Conservation (phyloP, 2,329 filamentous ascomycete species). For the Colletotrichum scovillei region DNA sequence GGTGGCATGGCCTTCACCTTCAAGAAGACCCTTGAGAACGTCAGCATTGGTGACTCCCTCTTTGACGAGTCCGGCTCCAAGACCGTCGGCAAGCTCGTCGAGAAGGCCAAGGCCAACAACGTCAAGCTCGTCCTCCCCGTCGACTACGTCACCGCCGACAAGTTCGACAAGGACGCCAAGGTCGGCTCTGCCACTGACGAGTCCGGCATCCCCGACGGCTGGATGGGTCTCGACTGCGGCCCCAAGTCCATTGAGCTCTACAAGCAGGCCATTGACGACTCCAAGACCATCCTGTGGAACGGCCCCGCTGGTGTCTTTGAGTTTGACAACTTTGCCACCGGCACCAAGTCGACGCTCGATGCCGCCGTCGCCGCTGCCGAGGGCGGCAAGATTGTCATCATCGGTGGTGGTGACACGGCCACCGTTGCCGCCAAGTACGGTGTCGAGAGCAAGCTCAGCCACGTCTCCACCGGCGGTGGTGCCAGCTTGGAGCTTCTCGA, state of each 20-base stretch:
- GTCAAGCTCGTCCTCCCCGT: conserved; percentile 95
- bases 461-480: conserved; percentile 97
- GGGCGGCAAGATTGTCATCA: conserved; percentile 95
- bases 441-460: conserved; percentile 96
- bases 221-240: conserved; percentile 97
- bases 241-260: conserved; percentile 89
- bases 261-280: conserved; percentile 85
- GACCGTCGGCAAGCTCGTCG: conserved; percentile 86
- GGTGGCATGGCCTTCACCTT: conserved; percentile 99
- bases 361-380: conserved; percentile 85
- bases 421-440: conserved; percentile 98
- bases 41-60: conserved; percentile 89
- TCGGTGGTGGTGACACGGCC: conserved; percentile 97
- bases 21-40: conserved; percentile 96
- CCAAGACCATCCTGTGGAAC: conserved; percentile 99
- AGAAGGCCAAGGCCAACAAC: conserved; percentile 96
- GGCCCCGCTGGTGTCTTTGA: conserved; percentile 97
- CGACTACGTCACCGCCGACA: conserved; percentile 96
- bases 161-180: conserved; percentile 88
- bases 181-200: conserved; percentile 85
- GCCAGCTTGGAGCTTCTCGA: conserved; percentile 96
- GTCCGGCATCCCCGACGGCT: conserved; percentile 93
- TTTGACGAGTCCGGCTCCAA: conserved; percentile 96
- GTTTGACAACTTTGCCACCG: conserved; percentile 91
- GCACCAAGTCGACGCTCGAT: conserved; percentile 92